Base-by-base conservation (phyloP, 1,139 yeast species). In the Candida labiduridarum region DNA sequence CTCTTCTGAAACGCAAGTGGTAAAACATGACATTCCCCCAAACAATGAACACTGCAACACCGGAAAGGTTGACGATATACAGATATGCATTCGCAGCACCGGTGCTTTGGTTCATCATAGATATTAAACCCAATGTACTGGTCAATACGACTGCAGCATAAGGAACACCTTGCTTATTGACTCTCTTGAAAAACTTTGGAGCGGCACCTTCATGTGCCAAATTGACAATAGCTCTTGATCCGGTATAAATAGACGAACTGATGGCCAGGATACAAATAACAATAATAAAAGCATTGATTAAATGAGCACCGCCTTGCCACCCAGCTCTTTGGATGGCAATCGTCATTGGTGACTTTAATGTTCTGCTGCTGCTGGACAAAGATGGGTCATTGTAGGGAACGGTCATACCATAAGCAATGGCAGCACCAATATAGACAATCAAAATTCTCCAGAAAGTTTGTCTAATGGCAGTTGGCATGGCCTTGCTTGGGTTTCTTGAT, bases 381-480 rank as follows among this genome's bases (percentile, higher is more conserved):
- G 60, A 52, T 4, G 69, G 68, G 50, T 80, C 84, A 56, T 80
- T 70, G 55, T 71, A 81, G 2, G 85, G 80, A 25, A 81, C 84
- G 0, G 85, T 78, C 59, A 79, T 66, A 42, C 85, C 85, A 56
- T 82, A 82, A 47, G 71, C 65, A 12, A 82, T 63, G 4, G 84
- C 76, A 48, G 81, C 68, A 36, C 85, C 85, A 67, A 80, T 75
- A 59, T 82, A 83, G 35, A 82, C 79, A 49, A 78, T 63, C 29
- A 82, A 59, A 33, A 83, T 80, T 57, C 87, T 69, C 66, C 77
- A 68, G 45, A 82, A 69, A 0, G 85, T 81, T 52, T 83, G 87
- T 65, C 80, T 79, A 40, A 81, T 82, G 22, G 86, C 87, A 44
- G 65, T 70, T 7, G 87, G 87, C 18, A 83, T 72, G 15, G 86